Evolutionary conservation across 495 filamentous ascomycete species (phyloP), one percentile per base, ranked within the genome.

Genomic region (Penicillium robsamsonii): DNA sequence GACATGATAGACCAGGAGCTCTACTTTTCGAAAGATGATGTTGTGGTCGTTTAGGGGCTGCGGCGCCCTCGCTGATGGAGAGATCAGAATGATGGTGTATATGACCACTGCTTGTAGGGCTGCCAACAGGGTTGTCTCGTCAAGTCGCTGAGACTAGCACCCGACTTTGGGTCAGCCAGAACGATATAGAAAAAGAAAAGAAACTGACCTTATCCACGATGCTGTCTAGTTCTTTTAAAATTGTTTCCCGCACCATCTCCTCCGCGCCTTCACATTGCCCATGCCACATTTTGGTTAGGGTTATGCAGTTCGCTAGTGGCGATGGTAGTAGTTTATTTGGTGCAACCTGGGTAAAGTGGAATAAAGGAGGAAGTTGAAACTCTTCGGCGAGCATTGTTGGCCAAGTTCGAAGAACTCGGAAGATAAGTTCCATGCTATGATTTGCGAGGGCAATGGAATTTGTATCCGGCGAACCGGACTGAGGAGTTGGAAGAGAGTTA

Each of bases 231-330:
- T 77, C 71, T 18, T 62, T 58, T 2, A 59, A 50, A 6, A 73
- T 67, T 1, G 68, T 63, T 10, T 48, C 25, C 13, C 61, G 58
- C 7, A 73, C 70, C 10, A 75, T 64, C 27, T 63, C 59, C 9
- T 64, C 62, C 7, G 71, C 59, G 1, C 69, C 67, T 38, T 56
- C 55, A 9, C 58, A 61, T 45, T 74, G 66, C 11, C 68, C 67
- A 49, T 66, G 53, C 74, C 74, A 77, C 68, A 77, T 70, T 52
- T 71, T 73, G 42, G 57, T 59, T 15, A 77, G 51, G 13, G 71
- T 69, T 10, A 57, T 51, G 57, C 73, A 76, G 22, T 65, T 68
- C 18, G 69, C 65, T n/a, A 76, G 55, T 1, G 67, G 67, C 37
- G 38, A 47, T 1, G 69, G 64, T 20, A 68, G 46, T 18, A 42